A percentile compares a stretch with the other conserved stretches of the same genome.
phyloP scores from a whole-genome alignment of 1,284 basidiomycete species.

The Papiliotrema terrestris region DNA sequence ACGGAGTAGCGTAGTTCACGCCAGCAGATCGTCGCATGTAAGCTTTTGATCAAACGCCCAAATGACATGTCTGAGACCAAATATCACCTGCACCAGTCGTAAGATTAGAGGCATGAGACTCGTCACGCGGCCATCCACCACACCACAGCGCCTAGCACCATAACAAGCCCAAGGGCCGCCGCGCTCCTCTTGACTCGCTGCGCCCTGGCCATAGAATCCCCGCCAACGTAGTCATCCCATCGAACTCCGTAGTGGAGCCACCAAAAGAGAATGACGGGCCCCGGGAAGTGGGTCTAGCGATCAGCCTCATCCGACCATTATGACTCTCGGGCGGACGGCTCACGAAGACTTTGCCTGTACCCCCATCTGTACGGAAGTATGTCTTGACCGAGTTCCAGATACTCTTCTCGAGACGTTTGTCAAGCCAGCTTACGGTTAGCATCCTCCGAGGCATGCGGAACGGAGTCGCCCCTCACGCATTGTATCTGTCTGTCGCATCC shows the following conservation, averaged over 20 bases:
- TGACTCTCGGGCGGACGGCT: not conserved
- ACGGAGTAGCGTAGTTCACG: no score
- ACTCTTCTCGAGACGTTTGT: slow-evolving; percentile 12
- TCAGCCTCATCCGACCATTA: not conserved
- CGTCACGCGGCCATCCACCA: not conserved
- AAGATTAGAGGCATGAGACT: no score
- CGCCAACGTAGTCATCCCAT: slow-evolving; percentile 20
- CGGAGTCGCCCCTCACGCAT: slow-evolving; percentile 3
- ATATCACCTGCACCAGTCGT: no score
- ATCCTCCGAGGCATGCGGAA: not conserved
- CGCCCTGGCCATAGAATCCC: not conserved
- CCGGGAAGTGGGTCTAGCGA: slow-evolving; percentile 4
- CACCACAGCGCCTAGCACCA: not conserved
- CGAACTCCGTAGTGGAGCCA: slow-evolving; percentile 11
- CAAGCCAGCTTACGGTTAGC: slow-evolving; percentile 14
- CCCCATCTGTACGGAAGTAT: slow-evolving; percentile 12
- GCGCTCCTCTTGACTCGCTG: not conserved
- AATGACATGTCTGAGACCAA: no score
- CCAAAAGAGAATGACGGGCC: slow-evolving; percentile 12
- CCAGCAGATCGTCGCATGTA: no score
- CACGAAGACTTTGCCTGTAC: slow-evolving; percentile 14
- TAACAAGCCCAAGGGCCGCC: not conserved
- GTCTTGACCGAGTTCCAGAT: slow-evolving; percentile 12
- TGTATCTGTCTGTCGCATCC: slow-evolving; percentile 19
- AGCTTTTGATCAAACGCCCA: no score